Percentiles rank a stretch among this genome's conserved stretches.
These are phyloP conservation scores for Cyberlindnera maclurae DNA, from an alignment of 805 yeast species.

Conservation along the genomic window DNA sequence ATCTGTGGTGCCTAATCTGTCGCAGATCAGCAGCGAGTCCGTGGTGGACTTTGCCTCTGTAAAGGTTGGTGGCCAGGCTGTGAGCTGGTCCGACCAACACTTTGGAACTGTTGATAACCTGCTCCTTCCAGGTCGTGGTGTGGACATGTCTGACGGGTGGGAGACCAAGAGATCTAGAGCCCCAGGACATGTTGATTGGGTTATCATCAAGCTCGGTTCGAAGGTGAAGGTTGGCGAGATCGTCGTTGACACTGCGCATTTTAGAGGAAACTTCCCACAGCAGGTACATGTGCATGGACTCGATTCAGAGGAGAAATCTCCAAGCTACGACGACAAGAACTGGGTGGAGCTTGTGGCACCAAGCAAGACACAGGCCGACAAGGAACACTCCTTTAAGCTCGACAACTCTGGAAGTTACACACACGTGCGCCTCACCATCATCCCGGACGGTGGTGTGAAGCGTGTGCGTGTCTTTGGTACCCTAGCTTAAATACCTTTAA, in stretches of 20 bases:
- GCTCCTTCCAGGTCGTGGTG: slow-evolving; percentile 88
- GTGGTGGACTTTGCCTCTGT: slow-evolving; percentile 75
- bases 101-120: slow-evolving; percentile 89
- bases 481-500: slow-evolving; percentile 8
- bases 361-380: slow-evolving; percentile 75
- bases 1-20: slow-evolving; percentile 63
- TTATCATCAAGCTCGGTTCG: slow-evolving; percentile 71
- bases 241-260: slow-evolving; percentile 87
- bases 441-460: slow-evolving; percentile 97
- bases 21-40: slow-evolving; percentile 24
- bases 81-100: slow-evolving; percentile 82
- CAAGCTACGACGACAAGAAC: slow-evolving; percentile 31
- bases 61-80: slow-evolving; percentile 82
- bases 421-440: slow-evolving; percentile 73
- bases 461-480: slow-evolving; percentile 77
- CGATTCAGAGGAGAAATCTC: slow-evolving; percentile 29
- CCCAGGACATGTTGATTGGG: slow-evolving; percentile 90
- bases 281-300: slow-evolving; percentile 62
- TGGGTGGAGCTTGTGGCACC: slow-evolving; percentile 67
- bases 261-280: slow-evolving; percentile 93
- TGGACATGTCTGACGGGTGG: slow-evolving; percentile 98
- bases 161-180: slow-evolving; percentile 86
- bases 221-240: slow-evolving; percentile 48
- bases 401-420: slow-evolving; percentile 34
- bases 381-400: slow-evolving; percentile 54